A percentile compares a stretch with the other conserved stretches of the same genome.
phyloP scores from a whole-genome alignment of 495 filamentous ascomycete genomes.

The Astrothelium subdiscretum region DNA sequence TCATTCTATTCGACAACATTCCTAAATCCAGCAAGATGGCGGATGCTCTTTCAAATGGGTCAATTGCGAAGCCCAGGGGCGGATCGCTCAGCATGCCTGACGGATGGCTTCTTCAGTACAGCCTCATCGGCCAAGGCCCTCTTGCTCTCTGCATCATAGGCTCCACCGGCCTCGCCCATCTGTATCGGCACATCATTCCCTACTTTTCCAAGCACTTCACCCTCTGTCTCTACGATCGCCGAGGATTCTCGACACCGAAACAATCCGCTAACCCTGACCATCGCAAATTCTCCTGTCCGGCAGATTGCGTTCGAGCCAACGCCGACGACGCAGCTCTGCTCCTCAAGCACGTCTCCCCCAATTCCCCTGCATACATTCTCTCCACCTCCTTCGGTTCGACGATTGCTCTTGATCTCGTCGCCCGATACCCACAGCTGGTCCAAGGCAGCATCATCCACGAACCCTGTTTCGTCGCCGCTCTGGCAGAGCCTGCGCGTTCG shows the following conservation, averaged over 20 bases:
- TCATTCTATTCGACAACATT: no score
- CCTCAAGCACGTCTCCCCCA: slow-evolving; percentile 6
- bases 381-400: slow-evolving; percentile 12
- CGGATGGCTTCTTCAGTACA: slow-evolving; percentile 6
- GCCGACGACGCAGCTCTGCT: slow-evolving; percentile 13
- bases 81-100: not conserved
- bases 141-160: slow-evolving; percentile 15
- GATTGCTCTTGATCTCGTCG: slow-evolving; percentile 9
- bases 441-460: slow-evolving; percentile 8
- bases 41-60: no score
- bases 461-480: slow-evolving; percentile 4
- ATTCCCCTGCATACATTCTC: slow-evolving; percentile 6
- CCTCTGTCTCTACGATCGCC: slow-evolving; percentile 8
- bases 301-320: slow-evolving; percentile 5
- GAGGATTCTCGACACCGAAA: not conserved
- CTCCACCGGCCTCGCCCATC: slow-evolving; percentile 7
- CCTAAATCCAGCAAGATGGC: no score
- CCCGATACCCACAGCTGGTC: slow-evolving; percentile 5
- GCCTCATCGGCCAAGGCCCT: slow-evolving; percentile 11
- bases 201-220: slow-evolving; percentile 3
- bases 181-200: slow-evolving; percentile 1
- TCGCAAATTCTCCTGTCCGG: not conserved
- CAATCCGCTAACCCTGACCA: not conserved
- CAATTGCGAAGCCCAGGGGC: not conserved
- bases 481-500: not conserved